These are phyloP conservation scores for Schoenoplectus tabernaemontani DNA, from an alignment of 202 grass and related monocot species.

Conservation along the genomic window DNA sequence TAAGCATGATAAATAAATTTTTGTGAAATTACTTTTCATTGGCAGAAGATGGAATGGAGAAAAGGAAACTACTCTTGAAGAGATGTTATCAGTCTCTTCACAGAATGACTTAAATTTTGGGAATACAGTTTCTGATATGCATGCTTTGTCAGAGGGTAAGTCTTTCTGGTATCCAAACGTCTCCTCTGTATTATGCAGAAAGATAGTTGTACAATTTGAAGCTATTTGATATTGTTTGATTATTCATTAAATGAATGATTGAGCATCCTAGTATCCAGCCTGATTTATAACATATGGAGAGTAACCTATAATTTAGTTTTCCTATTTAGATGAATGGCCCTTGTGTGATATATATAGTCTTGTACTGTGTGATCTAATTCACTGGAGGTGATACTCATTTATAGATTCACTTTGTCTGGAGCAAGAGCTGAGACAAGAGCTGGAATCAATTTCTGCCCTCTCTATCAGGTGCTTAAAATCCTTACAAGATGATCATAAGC, in stretches of 20 bases:
- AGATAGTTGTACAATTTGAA: not conserved
- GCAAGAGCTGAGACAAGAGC: constrained; percentile 29
- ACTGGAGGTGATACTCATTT: constrained; percentile 5
- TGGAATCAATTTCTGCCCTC: constrained; percentile 23
- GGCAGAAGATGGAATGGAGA: constrained; percentile 45
- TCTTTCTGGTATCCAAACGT: constrained; percentile 7
- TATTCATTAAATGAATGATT: not conserved
- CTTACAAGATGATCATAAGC: constrained; percentile 38
- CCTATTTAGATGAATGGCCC: not conserved
- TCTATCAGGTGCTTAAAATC: constrained; percentile 30
- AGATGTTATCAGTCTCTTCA: constrained; percentile 29
- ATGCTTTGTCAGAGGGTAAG: constrained; percentile 49
- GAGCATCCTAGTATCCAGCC: not conserved
- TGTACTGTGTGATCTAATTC: not conserved
- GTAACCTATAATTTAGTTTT: not conserved
- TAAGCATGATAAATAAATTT: constrained; percentile 6
- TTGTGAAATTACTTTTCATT: constrained; percentile 2
- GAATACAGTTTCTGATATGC: constrained; percentile 34
- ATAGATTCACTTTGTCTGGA: constrained; percentile 46
- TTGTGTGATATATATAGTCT: not conserved
- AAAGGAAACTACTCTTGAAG: constrained; percentile 40
- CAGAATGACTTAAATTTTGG: constrained; percentile 40
- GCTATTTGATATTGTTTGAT: not conserved
- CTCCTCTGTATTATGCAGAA: constrained; percentile 8
- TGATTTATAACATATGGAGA: not conserved